Evolutionary conservation across 2,329 filamentous ascomycete genomes (phyloP).

Genomic region (Graphiopsis chlorocephala): DNA sequence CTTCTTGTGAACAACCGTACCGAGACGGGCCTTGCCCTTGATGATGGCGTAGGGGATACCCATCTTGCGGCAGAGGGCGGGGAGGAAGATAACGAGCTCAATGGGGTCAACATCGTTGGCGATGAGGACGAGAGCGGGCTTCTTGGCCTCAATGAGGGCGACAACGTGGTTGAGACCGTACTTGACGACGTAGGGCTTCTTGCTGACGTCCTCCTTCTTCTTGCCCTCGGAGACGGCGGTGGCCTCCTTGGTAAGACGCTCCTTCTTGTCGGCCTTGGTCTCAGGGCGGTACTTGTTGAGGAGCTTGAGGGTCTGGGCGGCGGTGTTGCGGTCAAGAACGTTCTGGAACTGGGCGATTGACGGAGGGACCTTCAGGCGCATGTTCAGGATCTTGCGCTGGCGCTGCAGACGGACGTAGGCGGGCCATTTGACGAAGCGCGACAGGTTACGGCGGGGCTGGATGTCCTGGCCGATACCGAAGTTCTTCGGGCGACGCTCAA

Average conservation of each 20-base stretch:
- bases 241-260: conserved; percentile 96
- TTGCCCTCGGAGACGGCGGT: conserved; percentile 97
- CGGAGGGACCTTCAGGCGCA: conserved; percentile 97
- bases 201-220: conserved; percentile 99
- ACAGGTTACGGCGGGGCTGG: conserved; percentile 92
- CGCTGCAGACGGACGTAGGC: conserved; percentile 98
- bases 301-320: conserved; percentile 96
- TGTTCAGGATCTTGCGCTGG: conserved; percentile 91
- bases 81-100: conserved; percentile 98
- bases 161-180: conserved; percentile 99
- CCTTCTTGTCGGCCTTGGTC: conserved; percentile 99
- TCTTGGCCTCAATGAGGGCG: conserved; percentile 98
- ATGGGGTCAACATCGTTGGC: conserved; percentile 99
- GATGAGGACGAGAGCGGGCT: conserved; percentile 96
- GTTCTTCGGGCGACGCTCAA: conserved; percentile 98
- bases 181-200: conserved; percentile 99
- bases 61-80: conserved; percentile 99
- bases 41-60: conserved; percentile 98
- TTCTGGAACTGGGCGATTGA: conserved; percentile 97
- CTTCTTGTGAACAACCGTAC: conserved; percentile 99
- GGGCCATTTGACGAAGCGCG: conserved; percentile 99
- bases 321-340: conserved; percentile 94
- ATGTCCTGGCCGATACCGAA: conserved; percentile 99
- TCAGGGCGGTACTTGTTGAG: conserved; percentile 99
- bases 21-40: conserved; percentile 99